Evolutionary conservation across 306 rosid species (phyloP).

Genomic region (Corylus heterophylla): DNA sequence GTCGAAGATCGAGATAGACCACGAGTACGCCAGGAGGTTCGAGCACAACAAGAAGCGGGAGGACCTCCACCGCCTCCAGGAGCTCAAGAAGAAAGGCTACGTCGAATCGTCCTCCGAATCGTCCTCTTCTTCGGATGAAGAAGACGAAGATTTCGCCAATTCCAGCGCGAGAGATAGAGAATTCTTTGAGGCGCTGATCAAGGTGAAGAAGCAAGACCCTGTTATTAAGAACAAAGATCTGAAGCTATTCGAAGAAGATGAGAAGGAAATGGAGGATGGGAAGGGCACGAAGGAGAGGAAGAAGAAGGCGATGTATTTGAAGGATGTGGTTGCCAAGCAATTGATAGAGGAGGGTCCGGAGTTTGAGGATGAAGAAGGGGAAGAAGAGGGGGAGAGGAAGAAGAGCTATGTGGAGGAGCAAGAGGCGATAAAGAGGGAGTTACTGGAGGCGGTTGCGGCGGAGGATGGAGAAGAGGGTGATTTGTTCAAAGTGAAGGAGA

Average conservation of each 20-base stretch:
- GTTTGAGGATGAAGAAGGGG: constrained; percentile 30
- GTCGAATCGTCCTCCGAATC: constrained; percentile 43
- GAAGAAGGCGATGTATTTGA: constrained; percentile 50
- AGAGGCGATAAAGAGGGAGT: constrained; percentile 58
- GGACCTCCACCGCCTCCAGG: constrained; percentile 78
- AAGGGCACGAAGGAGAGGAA: constrained; percentile 30
- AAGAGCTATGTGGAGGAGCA: constrained; percentile 65
- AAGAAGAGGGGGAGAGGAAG: constrained; percentile 26
- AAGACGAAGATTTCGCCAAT: constrained; percentile 11
- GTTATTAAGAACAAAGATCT: constrained; percentile 56
- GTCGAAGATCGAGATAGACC: constrained; percentile 58
- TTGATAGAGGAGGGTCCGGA: constrained; percentile 74
- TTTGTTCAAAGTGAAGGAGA: constrained; percentile 43
- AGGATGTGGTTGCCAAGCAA: constrained; percentile 73
- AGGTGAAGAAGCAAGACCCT: constrained; percentile 74
- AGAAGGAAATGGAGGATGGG: constrained; percentile 7
- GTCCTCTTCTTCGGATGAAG: constrained; percentile 40
- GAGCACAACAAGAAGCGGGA: constrained; percentile 87
- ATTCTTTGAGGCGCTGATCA: constrained; percentile 65
- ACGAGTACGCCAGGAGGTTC: constrained; percentile 45
- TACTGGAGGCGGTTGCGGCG: constrained; percentile 51
- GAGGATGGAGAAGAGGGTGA: constrained; percentile 55
- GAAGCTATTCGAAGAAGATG: constrained; percentile 48
- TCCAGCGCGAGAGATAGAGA: constrained; percentile 41
- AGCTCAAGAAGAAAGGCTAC: constrained; percentile 72